Evolutionary conservation across 192 early-diverging fungal genomes (phyloP).

Genomic region (Mortierella claussenii): DNA sequence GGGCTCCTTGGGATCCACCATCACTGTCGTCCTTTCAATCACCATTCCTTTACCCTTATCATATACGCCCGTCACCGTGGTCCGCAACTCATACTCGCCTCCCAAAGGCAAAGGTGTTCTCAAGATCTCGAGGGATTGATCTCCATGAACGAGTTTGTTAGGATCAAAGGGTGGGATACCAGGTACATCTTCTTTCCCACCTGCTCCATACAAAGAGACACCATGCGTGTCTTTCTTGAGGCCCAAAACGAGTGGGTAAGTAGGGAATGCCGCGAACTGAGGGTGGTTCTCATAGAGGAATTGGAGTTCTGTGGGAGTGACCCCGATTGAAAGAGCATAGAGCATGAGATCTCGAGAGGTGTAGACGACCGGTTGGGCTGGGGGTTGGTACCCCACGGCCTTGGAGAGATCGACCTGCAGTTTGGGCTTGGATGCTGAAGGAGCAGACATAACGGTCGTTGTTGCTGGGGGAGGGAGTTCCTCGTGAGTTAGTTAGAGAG

Average conservation of each 20-base stretch:
- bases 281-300: constrained; percentile 77
- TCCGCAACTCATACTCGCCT: constrained; percentile 67
- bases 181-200: constrained; percentile 60
- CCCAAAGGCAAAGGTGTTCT: constrained; percentile 62
- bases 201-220: constrained; percentile 65
- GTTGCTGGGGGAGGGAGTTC: neutral
- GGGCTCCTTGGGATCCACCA: constrained; percentile 63
- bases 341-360: constrained; percentile 77
- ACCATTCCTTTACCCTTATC: constrained; percentile 82
- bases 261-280: constrained; percentile 74
- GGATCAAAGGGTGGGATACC: constrained; percentile 74
- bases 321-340: constrained; percentile 78
- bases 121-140: constrained; percentile 72
- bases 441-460: neutral
- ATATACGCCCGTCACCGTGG: constrained; percentile 71
- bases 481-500: neutral
- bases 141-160: constrained; percentile 80
- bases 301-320: constrained; percentile 65
- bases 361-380: constrained; percentile 56
- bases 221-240: constrained; percentile 58
- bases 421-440: neutral
- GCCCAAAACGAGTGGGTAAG: constrained; percentile 75
- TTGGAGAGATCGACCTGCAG: constrained; percentile 63
- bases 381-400: constrained; percentile 63
- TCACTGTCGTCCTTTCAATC: constrained; percentile 65